Conservation (phyloP, 108 stramenopile species). For the Hondaea fermentalgiana region DNA sequence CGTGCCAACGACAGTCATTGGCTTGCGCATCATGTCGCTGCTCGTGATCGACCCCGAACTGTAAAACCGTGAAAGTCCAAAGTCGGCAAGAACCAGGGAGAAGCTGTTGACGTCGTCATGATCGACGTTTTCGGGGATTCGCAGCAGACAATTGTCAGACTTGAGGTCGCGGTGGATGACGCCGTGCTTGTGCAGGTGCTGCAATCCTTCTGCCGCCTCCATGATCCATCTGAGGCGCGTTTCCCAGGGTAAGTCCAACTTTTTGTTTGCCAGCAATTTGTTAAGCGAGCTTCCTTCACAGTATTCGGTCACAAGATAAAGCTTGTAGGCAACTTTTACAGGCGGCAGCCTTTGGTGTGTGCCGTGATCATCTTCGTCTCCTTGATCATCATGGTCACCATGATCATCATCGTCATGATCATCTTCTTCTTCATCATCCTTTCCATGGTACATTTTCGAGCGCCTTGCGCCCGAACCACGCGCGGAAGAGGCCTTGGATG, state of each 20-base stretch:
- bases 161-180: constrained; percentile 18
- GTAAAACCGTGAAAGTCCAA: not conserved
- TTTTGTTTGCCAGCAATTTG: not conserved
- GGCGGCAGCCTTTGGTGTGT: too few relatives aligned
- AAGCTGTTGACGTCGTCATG: not conserved
- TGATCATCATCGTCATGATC: too few relatives aligned
- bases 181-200: not conserved
- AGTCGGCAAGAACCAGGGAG: not conserved
- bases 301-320: not conserved
- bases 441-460: too few relatives aligned
- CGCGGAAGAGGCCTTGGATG: too few relatives aligned
- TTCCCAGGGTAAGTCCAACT: not conserved
- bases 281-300: not conserved
- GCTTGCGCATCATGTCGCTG: not conserved
- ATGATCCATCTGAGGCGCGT: not conserved
- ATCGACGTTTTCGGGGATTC: not conserved
- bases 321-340: not conserved
- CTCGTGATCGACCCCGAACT: not conserved
- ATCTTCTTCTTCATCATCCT: too few relatives aligned
- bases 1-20: not conserved
- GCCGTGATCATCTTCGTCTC: too few relatives aligned
- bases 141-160: not conserved
- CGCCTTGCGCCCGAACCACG: too few relatives aligned
- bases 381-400: too few relatives aligned
- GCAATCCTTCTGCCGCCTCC: not conserved